Evolutionary conservation across 257 asterid genomes (phyloP).

Genomic region (Lithospermum erythrorhizon): DNA sequence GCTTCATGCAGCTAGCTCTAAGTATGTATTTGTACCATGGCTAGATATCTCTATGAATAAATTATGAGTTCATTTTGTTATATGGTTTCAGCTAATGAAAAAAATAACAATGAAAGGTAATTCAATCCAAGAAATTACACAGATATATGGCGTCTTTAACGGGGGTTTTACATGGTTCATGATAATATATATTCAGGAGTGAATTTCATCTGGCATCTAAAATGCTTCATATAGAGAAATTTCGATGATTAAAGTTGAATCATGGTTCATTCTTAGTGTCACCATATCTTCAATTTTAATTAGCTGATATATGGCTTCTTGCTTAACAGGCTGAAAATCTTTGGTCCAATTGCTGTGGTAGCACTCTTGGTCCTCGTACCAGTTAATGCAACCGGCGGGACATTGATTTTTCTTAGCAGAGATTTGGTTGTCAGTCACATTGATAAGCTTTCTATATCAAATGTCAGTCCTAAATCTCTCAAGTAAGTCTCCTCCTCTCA

Average conservation of each 20-base stretch:
- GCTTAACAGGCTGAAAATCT: slow-evolving; percentile 61
- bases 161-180: not conserved
- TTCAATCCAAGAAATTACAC: not conserved
- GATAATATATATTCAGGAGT: not conserved
- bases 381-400: slow-evolving; percentile 72
- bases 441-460: slow-evolving; percentile 96
- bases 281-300: not conserved
- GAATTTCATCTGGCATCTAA: not conserved
- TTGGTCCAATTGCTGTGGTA: slow-evolving; percentile 63
- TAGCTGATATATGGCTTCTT: not conserved
- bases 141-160: not conserved
- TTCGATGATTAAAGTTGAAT: not conserved
- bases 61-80: too few species aligned
- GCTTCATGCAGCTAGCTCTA: too few species aligned
- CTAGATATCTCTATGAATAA: too few species aligned
- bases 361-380: slow-evolving; percentile 91
- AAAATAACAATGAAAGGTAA: not conserved
- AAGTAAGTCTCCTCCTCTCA: slow-evolving; percentile 42
- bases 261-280: not conserved
- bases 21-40: too few species aligned
- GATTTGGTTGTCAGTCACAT: slow-evolving; percentile 85
- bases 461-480: slow-evolving; percentile 60
- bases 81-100: not conserved
- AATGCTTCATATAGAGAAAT: not conserved
- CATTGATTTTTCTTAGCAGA: slow-evolving; percentile 47